Conservation (phyloP, 306 rosid genomes). For the Cucurbita argyrosperma region DNA sequence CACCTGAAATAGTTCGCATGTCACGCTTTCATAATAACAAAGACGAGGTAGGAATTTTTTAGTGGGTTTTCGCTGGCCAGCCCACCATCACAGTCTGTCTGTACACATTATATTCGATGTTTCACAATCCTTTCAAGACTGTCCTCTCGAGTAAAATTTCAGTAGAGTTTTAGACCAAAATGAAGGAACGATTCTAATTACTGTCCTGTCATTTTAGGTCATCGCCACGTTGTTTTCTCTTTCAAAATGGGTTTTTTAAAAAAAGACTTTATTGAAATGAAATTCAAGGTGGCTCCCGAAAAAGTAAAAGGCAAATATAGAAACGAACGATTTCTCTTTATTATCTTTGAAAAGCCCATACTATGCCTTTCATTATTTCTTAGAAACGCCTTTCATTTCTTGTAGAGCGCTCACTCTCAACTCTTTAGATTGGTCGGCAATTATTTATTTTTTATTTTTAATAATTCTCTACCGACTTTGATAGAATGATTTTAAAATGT, state of each 20-base stretch:
- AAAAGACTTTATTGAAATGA: neutral
- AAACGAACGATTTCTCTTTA: neutral
- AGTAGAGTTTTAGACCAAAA: too few relatives aligned
- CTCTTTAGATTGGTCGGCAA: too few relatives aligned
- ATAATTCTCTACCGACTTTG: too few relatives aligned
- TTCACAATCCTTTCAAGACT: too few relatives aligned
- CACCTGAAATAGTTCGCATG: conserved; percentile 10
- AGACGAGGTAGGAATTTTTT: neutral
- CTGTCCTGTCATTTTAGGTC: too few relatives aligned
- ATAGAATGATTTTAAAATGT: neutral
- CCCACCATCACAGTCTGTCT: neutral
- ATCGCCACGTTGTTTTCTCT: too few relatives aligned
- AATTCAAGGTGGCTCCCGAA: conserved; percentile 4
- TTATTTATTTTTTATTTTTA: neutral
- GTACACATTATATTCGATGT: too few relatives aligned
- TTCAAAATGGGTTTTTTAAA: too few relatives aligned
- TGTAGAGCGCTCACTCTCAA: too few relatives aligned
- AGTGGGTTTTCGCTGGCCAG: conserved; percentile 13
- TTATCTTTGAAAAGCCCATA: neutral
- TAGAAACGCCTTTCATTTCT: too few relatives aligned
- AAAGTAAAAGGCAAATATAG: conserved; percentile 7
- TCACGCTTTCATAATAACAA: neutral
- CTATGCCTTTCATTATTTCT: neutral
- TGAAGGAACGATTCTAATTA: too few relatives aligned
- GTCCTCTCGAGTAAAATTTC: too few relatives aligned